A percentile compares a stretch with the other conserved stretches of the same genome.
These are phyloP conservation scores for Eimeria brunetti DNA, from an alignment of 169 alveolate genomes.

Conservation along the genomic window DNA sequence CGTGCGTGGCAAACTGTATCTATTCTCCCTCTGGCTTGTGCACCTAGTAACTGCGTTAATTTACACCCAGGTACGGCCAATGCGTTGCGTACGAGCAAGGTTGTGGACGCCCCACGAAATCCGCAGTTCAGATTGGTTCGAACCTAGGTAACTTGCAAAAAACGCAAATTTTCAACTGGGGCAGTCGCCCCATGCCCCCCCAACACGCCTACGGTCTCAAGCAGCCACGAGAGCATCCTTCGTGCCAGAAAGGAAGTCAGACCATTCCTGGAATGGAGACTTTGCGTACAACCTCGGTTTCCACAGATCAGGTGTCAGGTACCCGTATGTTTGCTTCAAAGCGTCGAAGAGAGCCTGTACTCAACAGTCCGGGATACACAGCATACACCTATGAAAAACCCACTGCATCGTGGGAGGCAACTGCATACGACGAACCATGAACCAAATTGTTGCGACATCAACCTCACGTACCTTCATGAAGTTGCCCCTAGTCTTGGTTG, in stretches of 20 bases:
- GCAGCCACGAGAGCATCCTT: constrained; percentile 65
- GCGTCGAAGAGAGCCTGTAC: constrained; percentile 98
- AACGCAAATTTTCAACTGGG: not conserved
- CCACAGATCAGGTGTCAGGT: constrained; percentile 99
- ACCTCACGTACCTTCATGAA: constrained; percentile 92
- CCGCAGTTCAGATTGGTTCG: not conserved
- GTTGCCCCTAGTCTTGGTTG: constrained; percentile 99
- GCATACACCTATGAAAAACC: not conserved
- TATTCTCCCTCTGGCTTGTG: not conserved
- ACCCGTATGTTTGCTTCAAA: constrained; percentile 97
- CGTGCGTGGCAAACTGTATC: not conserved
- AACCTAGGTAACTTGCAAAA: not conserved
- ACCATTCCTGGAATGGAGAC: constrained; percentile 96
- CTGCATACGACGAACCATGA: not conserved
- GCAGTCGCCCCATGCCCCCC: not conserved
- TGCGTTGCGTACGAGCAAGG: not conserved
- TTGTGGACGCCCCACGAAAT: constrained; percentile 1
- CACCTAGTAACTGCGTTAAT: not conserved
- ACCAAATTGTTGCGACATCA: not conserved
- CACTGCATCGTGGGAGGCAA: not conserved
- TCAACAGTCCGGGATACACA: not conserved
- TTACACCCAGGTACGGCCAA: not conserved
- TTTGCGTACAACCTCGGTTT: constrained; percentile 91
- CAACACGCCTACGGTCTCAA: not conserved
- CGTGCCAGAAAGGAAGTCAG: constrained; percentile 92